Conservation (phyloP, 2,329 filamentous ascomycete genomes). For the Phoma sp. region DNA sequence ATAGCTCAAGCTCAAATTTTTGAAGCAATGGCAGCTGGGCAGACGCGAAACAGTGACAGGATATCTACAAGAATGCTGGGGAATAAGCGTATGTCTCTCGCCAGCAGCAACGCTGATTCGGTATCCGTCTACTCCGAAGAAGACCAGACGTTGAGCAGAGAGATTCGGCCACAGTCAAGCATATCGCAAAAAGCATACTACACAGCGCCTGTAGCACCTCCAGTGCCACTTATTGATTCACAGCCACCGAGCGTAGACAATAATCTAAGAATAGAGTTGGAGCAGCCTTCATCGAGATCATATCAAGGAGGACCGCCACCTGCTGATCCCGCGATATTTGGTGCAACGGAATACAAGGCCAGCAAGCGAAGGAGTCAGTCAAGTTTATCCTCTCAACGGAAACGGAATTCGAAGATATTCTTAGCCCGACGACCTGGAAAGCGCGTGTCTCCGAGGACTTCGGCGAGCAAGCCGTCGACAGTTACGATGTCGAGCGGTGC, state of each 20-base stretch:
- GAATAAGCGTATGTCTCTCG: constrained; percentile 15
- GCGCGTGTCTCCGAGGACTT: neutral
- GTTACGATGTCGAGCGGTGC: neutral
- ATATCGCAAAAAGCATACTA: constrained; percentile 1
- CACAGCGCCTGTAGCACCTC: neutral
- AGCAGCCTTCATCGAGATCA: neutral
- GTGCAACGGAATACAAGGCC: neutral
- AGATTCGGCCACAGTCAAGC: neutral
- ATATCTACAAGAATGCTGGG: neutral
- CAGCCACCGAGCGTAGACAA: neutral
- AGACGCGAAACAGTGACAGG: constrained; percentile 8
- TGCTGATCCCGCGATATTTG: neutral
- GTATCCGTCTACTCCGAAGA: constrained; percentile 26
- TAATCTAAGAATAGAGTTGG: too few relatives aligned
- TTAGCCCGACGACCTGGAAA: neutral
- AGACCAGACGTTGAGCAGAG: neutral
- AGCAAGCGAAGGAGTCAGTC: neutral
- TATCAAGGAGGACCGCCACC: neutral
- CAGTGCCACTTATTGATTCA: neutral
- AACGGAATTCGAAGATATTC: neutral
- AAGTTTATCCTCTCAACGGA: neutral
- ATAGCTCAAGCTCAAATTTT: constrained; percentile 42
- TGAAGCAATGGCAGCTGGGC: constrained; percentile 32
- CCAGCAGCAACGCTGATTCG: constrained; percentile 17
- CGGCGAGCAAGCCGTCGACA: neutral